Evolutionary conservation across 169 alveolate genomes (phyloP).

Genomic region (Cryptosporidium sp.): DNA sequence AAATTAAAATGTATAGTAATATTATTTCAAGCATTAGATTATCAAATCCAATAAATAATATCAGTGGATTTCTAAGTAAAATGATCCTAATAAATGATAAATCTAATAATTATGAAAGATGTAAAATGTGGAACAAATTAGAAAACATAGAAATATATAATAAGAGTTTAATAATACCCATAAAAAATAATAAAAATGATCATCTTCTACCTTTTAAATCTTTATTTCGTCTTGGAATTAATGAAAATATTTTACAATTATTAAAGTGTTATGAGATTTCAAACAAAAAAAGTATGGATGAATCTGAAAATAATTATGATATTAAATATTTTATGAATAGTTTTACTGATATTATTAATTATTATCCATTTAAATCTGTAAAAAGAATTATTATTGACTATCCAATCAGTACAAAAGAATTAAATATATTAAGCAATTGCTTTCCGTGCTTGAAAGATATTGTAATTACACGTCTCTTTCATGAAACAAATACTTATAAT

Average conservation of each 20-base stretch:
- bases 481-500: conserved; percentile 1
- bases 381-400: conserved; percentile 47
- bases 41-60: conserved; percentile 53
- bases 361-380: conserved; percentile 36
- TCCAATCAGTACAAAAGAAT: conserved; percentile 64
- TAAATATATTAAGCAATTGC: conserved; percentile 44
- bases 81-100: neutral
- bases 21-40: conserved; percentile 19
- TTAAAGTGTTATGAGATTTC: neutral
- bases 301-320: neutral
- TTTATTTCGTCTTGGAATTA: conserved; percentile 43
- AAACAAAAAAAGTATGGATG: neutral
- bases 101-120: neutral
- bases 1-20: conserved; percentile 2
- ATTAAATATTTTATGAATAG: neutral
- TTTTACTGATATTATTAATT: neutral
- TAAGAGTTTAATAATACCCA: conserved; percentile 31
- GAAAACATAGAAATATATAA: conserved; percentile 54
- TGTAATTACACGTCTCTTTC: conserved; percentile 56
- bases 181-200: conserved; percentile 13
- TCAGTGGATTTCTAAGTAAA: conserved; percentile 51
- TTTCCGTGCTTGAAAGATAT: conserved; percentile 54
- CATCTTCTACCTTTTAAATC: conserved; percentile 34
- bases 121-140: conserved; percentile 17
- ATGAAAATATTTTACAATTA: conserved; percentile 20